Base-by-base conservation (phyloP, 2,329 filamentous ascomycete species). In the Hypoxylon sp. region DNA sequence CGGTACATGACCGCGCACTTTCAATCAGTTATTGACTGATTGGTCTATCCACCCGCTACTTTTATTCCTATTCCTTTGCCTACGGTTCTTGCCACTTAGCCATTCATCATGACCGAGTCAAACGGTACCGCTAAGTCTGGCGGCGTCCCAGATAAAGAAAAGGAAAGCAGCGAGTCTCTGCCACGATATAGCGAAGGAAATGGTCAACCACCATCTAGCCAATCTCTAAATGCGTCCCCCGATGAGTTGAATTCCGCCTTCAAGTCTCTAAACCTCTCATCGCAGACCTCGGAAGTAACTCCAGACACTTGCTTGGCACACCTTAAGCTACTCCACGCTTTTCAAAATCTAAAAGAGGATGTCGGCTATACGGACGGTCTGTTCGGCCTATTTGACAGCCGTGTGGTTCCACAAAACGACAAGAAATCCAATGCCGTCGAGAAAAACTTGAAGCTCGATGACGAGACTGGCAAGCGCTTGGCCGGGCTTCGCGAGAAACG, bases 281-380 rank as follows among this genome's bases (percentile, higher is more conserved):
- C 74, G 0, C 56, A 71, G 14, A 64, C 75, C 10, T 59, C 66
- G 2, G 70, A 78, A 4, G 84, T 87, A 1, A 81, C 82, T 0
- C 78, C 78, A 4, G 84, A 90, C 66, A 84, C 88, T 46, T 93
- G 91, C 70, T 85, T 93, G 22, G 90, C 88, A 0, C 93, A 96
- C 77, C 84, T 95, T 29, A 93, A 93, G 77, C 82, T 95, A 0
- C 83, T 95, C 1, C 87, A 89, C 57, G 87, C 89, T 9, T 85
- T 95, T 63, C 87, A 92, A 70, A 84, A 84, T 35, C 80, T 95
- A 59, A 91, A 90, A 68, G 88, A 93, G 65, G 85, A 88, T 17
- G 79, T 94, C 17, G 90, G 89, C 5, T 90, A 87, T 60, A 86
- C 81, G 0, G 89, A 94, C 72, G 89, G 90, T 0, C 81, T 94